Evolutionary conservation across 768 basidiomycete genomes (phyloP), one percentile per base, ranked within the genome.

Genomic region (Cystofilobasidium capitatum): DNA sequence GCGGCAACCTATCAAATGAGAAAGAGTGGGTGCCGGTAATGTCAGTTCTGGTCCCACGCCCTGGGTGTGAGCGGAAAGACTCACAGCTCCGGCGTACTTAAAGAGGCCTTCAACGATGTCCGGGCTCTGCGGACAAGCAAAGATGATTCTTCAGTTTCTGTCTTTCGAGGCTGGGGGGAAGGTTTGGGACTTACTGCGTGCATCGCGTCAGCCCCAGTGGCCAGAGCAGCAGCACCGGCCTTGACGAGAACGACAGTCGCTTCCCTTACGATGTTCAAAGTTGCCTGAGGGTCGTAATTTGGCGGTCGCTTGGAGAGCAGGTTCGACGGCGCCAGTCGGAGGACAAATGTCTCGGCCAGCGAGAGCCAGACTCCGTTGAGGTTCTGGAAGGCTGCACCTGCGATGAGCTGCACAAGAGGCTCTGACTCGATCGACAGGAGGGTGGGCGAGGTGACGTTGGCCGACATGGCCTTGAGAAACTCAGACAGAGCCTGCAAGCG

Each of bases 391-490:
- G 74, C 75, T 17, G 76, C 76, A 9, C 71, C 58, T 16, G 72
- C 72, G 33, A 78, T 74, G 17, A 77, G 71, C 9, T 66, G 63
- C 10, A 78, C 66, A 7, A 97, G 79, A 0, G 91, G 91, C 8
- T 84, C 85, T 10, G 91, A 83, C 2, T 89, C 85, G 0, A 96
- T 81, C 0, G 90, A 88, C 12, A 96, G 80, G 20, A 96, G 75
- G 0, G 90, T 94, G 20, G 70, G 70, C 64, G 91, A 88, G 3
- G 82, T 80, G 0, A 89, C 87, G 36, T 93, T 81, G 2, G 86
- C 84, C 0, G 92, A 91, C 65, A 93, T 88, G 0, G 89, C 86
- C 70, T 88, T 89, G 79, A 92, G 82, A 40, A 94, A 79, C 71
- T 90, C 86, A 79, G 87, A 90, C 69, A 90, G 77, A 7, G 85